These are phyloP conservation scores for Exophiala sp. DNA, from an alignment of 2,329 filamentous ascomycete species.

Conservation along the genomic window DNA sequence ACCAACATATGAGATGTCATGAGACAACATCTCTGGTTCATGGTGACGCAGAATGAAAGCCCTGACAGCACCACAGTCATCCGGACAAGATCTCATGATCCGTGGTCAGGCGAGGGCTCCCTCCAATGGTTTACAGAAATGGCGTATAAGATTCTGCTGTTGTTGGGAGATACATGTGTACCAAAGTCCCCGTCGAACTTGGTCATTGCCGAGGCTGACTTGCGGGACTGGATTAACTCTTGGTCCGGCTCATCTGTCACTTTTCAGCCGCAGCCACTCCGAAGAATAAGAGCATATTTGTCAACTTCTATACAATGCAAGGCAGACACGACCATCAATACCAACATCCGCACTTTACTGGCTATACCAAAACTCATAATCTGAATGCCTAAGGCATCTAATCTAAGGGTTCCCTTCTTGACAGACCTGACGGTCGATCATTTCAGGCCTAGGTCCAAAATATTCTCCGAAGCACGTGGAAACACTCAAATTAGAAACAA, in stretches of 20 bases:
- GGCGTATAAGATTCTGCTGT: not conserved
- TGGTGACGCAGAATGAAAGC: no score
- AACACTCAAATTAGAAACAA: not conserved
- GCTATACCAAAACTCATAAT: not conserved
- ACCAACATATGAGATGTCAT: no score
- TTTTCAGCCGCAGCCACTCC: slow-evolving; percentile 7
- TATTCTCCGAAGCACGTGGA: not conserved
- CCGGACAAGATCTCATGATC: no score
- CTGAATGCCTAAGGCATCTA: not conserved
- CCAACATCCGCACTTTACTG: not conserved
- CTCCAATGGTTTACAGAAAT: not conserved
- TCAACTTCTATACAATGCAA: slow-evolving; percentile 4
- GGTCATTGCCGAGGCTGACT: not conserved
- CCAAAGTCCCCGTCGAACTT: no score
- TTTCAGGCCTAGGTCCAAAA: not conserved
- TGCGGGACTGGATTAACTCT: slow-evolving; percentile 16
- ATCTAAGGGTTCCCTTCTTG: not conserved
- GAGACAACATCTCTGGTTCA: no score
- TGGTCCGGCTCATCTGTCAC: slow-evolving; percentile 4
- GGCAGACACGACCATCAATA: slow-evolving; percentile 4
- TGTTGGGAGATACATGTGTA: no score
- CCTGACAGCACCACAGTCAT: no score
- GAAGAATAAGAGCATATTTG: not conserved
- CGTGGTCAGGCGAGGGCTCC: no score
- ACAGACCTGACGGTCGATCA: not conserved